phyloP scores from a whole-genome alignment of 441 rosid species.

The Populus trichocarpa region DNA sequence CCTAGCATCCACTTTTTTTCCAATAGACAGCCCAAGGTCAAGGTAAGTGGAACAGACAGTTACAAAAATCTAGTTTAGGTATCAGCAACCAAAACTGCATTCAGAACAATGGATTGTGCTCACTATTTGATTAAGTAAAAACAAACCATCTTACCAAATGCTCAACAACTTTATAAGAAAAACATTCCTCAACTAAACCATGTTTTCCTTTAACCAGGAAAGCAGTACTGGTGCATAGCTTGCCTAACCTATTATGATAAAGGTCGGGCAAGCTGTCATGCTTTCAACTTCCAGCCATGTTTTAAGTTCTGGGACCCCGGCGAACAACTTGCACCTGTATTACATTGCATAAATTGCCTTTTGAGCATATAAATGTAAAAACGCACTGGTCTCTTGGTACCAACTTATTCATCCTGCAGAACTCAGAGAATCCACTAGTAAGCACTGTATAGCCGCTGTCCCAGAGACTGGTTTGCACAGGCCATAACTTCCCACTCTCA shows the following conservation, averaged over 20 bases:
- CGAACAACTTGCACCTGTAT: constrained; percentile 16
- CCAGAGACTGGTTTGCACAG: constrained; percentile 4
- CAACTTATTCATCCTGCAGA: constrained; percentile 14
- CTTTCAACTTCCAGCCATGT: neutral
- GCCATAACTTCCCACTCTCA: constrained; percentile 34
- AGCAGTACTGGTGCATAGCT: neutral
- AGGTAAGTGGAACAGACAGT: neutral
- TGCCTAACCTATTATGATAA: neutral
- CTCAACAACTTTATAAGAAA: neutral
- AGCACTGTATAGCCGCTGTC: neutral
- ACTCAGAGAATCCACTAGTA: constrained; percentile 21
- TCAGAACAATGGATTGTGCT: too few relatives aligned
- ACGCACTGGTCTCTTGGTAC: constrained; percentile 3
- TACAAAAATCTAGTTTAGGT: too few relatives aligned
- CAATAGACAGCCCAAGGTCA: too few relatives aligned
- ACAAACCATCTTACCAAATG: neutral
- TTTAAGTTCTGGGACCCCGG: neutral
- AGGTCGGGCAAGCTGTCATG: neutral
- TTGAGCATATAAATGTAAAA: constrained; percentile 25
- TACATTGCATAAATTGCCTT: constrained; percentile 12
- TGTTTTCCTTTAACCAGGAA: neutral
- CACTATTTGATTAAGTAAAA: neutral
- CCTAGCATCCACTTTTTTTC: too few relatives aligned
- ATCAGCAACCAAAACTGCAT: neutral
- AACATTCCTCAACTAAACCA: neutral